phyloP scores from a whole-genome alignment of 139 green algal genomes.

The Medakamo hakoo region DNA sequence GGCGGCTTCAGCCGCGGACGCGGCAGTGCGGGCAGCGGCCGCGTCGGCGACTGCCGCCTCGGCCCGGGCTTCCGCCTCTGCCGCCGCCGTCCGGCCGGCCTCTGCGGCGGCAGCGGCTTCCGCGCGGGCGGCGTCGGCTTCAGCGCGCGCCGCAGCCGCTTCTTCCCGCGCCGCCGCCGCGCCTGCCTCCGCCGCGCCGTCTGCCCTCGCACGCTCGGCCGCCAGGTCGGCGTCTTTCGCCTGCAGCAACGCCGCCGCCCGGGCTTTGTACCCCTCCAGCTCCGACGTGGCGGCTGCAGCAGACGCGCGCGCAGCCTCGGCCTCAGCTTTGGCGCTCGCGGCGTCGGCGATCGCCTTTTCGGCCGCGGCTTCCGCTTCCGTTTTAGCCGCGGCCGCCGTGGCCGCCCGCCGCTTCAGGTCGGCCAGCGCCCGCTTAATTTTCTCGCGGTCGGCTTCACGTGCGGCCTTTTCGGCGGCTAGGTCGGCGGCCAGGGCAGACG shows the following conservation, averaged over 20 bases:
- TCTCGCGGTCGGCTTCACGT: not conserved
- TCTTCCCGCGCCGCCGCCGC: not conserved
- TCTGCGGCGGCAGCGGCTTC: not conserved
- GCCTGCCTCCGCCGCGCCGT: not conserved
- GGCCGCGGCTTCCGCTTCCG: too few relatives aligned
- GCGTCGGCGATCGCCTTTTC: not conserved
- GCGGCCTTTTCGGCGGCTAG: not conserved
- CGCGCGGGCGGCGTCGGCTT: not conserved
- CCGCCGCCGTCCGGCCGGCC: too few relatives aligned
- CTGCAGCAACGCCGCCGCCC: not conserved
- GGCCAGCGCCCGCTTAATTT: not conserved
- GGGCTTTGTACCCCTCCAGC: not conserved
- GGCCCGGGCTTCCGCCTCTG: too few relatives aligned
- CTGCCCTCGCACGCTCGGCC: too few relatives aligned
- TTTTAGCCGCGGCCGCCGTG: not conserved
- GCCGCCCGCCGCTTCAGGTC: not conserved
- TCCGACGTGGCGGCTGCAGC: not conserved
- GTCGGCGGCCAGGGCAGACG: not conserved
- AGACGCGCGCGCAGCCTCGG: not conserved
- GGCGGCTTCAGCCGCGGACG: too few relatives aligned
- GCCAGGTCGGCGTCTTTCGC: not conserved
- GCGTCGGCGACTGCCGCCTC: not conserved
- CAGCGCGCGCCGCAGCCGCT: too few relatives aligned
- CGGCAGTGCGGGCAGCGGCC: not conserved
- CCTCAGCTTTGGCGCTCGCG: not conserved